A percentile compares a stretch with the other conserved stretches of the same genome.
Conservation (phyloP, 2,329 filamentous ascomycete genomes). For the Neonectria hederae region DNA sequence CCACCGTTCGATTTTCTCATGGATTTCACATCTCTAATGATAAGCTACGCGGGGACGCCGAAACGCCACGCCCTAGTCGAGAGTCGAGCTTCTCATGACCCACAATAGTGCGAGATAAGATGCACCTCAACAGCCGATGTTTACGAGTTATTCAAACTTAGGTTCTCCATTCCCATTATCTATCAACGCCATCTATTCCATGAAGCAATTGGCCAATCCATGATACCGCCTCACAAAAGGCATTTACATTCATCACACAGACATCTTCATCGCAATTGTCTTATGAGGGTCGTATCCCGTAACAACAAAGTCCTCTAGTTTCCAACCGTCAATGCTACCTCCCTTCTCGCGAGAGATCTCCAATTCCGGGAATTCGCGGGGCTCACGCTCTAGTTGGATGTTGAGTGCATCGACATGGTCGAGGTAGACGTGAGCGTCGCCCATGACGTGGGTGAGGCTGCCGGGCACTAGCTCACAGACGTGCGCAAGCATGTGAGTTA, state of each 20-base stretch:
- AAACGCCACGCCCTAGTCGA: background rate
- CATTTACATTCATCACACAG: slow-evolving; percentile 61
- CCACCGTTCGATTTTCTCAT: background rate
- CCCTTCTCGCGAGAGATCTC: slow-evolving; percentile 74
- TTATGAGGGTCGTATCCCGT: slow-evolving; percentile 92
- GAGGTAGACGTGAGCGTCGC: slow-evolving; percentile 94
- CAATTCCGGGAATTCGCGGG: slow-evolving; percentile 81
- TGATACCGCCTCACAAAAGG: background rate
- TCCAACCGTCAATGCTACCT: slow-evolving; percentile 90
- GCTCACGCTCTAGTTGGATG: slow-evolving; percentile 82
- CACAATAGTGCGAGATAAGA: background rate
- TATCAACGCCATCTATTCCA: slow-evolving; percentile 33
- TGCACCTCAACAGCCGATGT: background rate
- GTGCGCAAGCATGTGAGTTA: slow-evolving; percentile 95
- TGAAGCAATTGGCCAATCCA: slow-evolving; percentile 7
- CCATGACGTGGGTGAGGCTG: slow-evolving; percentile 93
- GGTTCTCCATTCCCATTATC: slow-evolving; percentile 5
- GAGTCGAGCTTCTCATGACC: background rate
- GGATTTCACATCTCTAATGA: background rate
- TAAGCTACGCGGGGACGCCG: background rate
- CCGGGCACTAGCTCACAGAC: slow-evolving; percentile 86
- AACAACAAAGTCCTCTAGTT: slow-evolving; percentile 85
- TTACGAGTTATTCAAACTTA: background rate
- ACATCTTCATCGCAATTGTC: slow-evolving; percentile 98
- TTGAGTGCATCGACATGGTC: slow-evolving; percentile 91